These are phyloP conservation scores for Starmera dryadoides DNA, from an alignment of 805 yeast species.

Conservation along the genomic window DNA sequence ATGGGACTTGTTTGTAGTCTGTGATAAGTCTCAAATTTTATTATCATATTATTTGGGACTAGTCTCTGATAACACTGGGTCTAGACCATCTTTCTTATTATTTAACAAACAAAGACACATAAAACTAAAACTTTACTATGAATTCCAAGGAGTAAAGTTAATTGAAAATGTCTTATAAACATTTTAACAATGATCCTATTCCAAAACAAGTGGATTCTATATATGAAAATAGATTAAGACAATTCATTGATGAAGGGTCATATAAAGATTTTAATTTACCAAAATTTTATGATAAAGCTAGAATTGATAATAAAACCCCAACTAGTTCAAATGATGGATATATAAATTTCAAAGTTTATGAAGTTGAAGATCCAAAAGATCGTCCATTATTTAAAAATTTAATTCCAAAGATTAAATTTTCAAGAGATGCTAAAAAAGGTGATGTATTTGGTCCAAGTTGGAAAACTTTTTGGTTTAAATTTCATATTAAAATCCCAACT, in stretches of 20 bases:
- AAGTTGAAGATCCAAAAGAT: constrained; percentile 53
- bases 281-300: constrained; percentile 60
- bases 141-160: too few species aligned
- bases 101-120: too few species aligned
- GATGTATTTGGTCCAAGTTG: constrained; percentile 89
- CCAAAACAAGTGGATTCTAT: constrained; percentile 73
- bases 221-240: constrained; percentile 66
- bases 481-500: constrained; percentile 57
- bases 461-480: constrained; percentile 92
- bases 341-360: constrained; percentile 57
- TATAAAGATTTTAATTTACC: constrained; percentile 71
- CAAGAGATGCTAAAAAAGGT: constrained; percentile 57
- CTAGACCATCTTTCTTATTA: too few species aligned
- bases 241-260: constrained; percentile 75
- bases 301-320: constrained; percentile 37
- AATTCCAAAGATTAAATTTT: constrained; percentile 22
- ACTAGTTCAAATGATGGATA: constrained; percentile 28
- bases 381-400: constrained; percentile 38
- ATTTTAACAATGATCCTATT: constrained; percentile 45
- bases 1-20: too few species aligned
- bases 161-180: constrained; percentile 28
- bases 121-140: too few species aligned
- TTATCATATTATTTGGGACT: too few species aligned
- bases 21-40: too few species aligned
- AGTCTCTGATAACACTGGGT: too few species aligned